Evolutionary conservation across 805 yeast genomes (phyloP).

Genomic region (Candida silvatica): DNA sequence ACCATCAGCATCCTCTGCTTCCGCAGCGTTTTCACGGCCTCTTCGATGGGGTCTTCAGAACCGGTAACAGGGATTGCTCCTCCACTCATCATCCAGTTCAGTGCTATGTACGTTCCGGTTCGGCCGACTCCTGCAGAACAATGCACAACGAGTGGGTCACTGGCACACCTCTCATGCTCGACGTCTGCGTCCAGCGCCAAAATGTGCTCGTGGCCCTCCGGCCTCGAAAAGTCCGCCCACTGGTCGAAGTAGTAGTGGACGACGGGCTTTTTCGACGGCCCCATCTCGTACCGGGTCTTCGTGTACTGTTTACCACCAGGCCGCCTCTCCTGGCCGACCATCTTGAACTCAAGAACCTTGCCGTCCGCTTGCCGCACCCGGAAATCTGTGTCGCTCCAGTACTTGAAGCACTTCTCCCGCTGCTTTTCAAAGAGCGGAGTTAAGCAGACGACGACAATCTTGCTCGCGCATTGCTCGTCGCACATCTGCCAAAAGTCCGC

Average conservation of each 20-base stretch:
- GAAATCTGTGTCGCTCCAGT: constrained; percentile 5
- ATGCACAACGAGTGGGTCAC: constrained; percentile 32
- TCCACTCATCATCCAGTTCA: constrained; percentile 28
- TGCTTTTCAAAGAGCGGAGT: constrained; percentile 50
- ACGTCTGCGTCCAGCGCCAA: constrained; percentile 12
- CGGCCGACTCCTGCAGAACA: constrained; percentile 58
- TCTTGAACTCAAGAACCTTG: background rate
- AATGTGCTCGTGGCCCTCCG: constrained; percentile 27
- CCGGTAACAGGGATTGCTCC: constrained; percentile 6
- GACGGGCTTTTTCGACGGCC: constrained; percentile 6
- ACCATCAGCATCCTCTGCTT: constrained; percentile 47
- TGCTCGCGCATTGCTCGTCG: constrained; percentile 13
- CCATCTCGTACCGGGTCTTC: constrained; percentile 10
- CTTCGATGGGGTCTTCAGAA: constrained; percentile 39
- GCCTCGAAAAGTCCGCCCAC: constrained; percentile 38
- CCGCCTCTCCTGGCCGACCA: background rate
- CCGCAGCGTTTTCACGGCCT: constrained; percentile 35
- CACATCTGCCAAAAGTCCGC: constrained; percentile 67
- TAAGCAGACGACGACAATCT: constrained; percentile 57
- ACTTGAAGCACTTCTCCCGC: constrained; percentile 28
- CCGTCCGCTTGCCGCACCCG: constrained; percentile 1
- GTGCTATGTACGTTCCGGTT: constrained; percentile 42
- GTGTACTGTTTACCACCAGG: background rate
- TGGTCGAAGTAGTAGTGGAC: constrained; percentile 31
- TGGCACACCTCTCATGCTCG: constrained; percentile 2